Evolutionary conservation across 2,329 filamentous ascomycete species (phyloP).

Genomic region (Arthroderma sp.): DNA sequence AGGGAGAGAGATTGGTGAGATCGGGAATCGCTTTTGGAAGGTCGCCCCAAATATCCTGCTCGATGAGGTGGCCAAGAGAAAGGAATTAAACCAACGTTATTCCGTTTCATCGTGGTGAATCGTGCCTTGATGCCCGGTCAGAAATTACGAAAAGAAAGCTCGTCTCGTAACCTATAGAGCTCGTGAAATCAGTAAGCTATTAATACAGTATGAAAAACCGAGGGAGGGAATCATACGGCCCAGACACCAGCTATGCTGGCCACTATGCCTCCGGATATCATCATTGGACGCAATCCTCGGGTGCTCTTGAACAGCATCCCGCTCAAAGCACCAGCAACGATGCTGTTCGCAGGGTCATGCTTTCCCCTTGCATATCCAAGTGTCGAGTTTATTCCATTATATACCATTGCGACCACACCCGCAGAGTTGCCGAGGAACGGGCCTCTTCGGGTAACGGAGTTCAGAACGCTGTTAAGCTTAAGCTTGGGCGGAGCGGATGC

Average conservation of each 20-base stretch:
- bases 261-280: conserved; percentile 85
- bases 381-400: conserved; percentile 82
- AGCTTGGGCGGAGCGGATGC: conserved; percentile 72
- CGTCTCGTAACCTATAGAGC: conserved; percentile 37
- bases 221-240: conserved; percentile 56
- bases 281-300: conserved; percentile 75
- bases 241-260: conserved; percentile 73
- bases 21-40: too few species aligned
- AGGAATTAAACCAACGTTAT: too few species aligned
- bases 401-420: conserved; percentile 87
- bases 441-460: conserved; percentile 81
- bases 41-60: too few species aligned
- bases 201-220: conserved; percentile 7
- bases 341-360: conserved; percentile 81
- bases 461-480: conserved; percentile 84
- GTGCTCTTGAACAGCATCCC: conserved; percentile 97
- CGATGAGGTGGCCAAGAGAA: too few species aligned
- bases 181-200: conserved; percentile 9
- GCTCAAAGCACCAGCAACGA: conserved; percentile 71
- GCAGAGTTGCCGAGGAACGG: conserved; percentile 95
- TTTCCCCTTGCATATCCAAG: conserved; percentile 68
- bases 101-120: too few species aligned
- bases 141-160: conserved; percentile 27
- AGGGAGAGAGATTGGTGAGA: too few species aligned
- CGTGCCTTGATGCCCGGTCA: not conserved